Percentiles rank a stretch among this genome's conserved stretches.
phyloP scores from a whole-genome alignment of 495 filamentous ascomycete species.

The Oleoguttula mirabilis region DNA sequence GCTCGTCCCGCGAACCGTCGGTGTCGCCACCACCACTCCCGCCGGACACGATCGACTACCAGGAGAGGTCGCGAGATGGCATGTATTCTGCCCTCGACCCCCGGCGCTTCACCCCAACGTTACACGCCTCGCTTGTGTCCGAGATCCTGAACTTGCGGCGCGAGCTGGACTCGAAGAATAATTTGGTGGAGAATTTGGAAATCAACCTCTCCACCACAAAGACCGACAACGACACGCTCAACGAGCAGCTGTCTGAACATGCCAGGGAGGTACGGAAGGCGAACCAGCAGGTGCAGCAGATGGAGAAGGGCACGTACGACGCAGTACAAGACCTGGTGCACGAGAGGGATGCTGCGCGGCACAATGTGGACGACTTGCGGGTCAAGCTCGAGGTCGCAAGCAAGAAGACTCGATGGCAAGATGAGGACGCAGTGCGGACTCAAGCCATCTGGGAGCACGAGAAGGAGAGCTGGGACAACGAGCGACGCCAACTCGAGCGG shows the following conservation, averaged over 20 bases:
- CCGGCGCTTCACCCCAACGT: constrained; percentile 81
- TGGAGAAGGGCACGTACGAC: constrained; percentile 77
- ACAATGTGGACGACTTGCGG: constrained; percentile 58
- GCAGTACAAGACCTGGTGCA: constrained; percentile 69
- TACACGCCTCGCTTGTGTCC: constrained; percentile 88
- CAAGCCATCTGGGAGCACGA: constrained; percentile 71
- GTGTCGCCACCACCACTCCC: constrained; percentile 50
- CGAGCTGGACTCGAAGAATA: constrained; percentile 78
- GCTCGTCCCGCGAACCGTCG: constrained; percentile 38
- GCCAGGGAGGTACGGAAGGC: constrained; percentile 66
- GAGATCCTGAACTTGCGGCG: constrained; percentile 80
- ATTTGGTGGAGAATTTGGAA: constrained; percentile 74
- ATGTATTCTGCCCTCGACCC: constrained; percentile 72
- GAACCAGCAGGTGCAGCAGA: constrained; percentile 69
- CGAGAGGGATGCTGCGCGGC: constrained; percentile 77
- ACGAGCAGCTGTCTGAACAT: constrained; percentile 45
- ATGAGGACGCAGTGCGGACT: constrained; percentile 69
- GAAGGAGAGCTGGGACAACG: constrained; percentile 67
- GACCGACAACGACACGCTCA: constrained; percentile 61
- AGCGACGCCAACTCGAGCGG: constrained; percentile 68
- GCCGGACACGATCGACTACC: constrained; percentile 36
- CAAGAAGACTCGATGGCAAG: constrained; percentile 63
- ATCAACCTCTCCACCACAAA: constrained; percentile 54
- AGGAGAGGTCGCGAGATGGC: constrained; percentile 46
- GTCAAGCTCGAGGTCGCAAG: constrained; percentile 67